phyloP scores from a whole-genome alignment of 202 grass and related monocot genomes.

The Brachypodium distachyon region DNA sequence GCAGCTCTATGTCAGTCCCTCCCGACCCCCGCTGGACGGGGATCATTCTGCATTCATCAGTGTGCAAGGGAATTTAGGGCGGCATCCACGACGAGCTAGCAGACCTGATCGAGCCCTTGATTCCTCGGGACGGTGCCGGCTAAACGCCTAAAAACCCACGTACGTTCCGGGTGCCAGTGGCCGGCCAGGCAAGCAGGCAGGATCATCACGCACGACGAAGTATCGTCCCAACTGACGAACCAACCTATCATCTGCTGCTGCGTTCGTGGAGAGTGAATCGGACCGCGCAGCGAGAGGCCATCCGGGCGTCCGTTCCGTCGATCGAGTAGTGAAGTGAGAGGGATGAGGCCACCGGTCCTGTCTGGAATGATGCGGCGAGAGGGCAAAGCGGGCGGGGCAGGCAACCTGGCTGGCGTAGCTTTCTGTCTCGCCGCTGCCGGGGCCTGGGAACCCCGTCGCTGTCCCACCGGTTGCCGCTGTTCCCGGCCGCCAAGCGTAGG shows the following conservation, averaged over 20 bases:
- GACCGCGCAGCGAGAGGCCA: background rate
- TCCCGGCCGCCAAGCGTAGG: background rate
- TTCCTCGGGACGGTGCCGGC: background rate
- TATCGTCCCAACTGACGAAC: background rate
- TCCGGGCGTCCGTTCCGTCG: background rate
- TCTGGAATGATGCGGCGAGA: constrained; percentile 5
- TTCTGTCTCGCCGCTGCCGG: constrained; percentile 19
- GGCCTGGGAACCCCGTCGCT: constrained; percentile 6
- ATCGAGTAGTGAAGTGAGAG: background rate
- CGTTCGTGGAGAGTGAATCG: background rate
- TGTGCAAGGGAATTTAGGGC: too few species aligned
- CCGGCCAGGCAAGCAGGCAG: background rate
- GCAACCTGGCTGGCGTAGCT: constrained; percentile 1
- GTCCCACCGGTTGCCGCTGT: background rate
- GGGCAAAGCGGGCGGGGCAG: background rate
- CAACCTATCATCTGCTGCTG: too few species aligned
- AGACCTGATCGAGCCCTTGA: background rate
- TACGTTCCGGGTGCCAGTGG: background rate
- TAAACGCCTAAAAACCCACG: background rate
- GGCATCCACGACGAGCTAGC: too few species aligned
- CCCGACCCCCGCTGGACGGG: too few species aligned
- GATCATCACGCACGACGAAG: background rate
- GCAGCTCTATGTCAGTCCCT: too few species aligned
- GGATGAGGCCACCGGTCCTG: background rate
- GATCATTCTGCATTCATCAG: too few species aligned